A percentile compares a stretch with the other conserved stretches of the same genome.
phyloP scores from a whole-genome alignment of 2,329 filamentous ascomycete genomes.

The Pleomassaria siparia region DNA sequence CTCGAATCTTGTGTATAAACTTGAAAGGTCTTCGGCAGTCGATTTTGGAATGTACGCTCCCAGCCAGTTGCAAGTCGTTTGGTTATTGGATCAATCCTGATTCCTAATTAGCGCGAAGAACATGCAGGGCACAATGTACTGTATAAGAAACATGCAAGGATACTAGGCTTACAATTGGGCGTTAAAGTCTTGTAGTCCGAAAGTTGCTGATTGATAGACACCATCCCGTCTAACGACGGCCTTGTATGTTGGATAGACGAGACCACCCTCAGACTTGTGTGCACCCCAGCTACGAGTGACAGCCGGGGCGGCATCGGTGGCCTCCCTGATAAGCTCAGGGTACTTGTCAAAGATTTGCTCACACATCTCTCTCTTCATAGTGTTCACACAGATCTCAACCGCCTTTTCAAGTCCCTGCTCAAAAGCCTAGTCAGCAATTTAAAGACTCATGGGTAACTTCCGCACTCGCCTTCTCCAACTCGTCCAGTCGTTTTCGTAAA shows the following conservation, averaged over 20 bases:
- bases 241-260: constrained; percentile 57
- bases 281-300: constrained; percentile 42
- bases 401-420: constrained; percentile 42
- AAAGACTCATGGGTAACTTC: background rate
- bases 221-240: constrained; percentile 57
- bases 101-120: background rate
- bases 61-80: constrained; percentile 46
- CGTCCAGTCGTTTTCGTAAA: constrained; percentile 42
- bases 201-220: constrained; percentile 42
- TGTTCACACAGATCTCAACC: constrained; percentile 42
- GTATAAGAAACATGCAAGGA: background rate
- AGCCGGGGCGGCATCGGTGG: constrained; percentile 38
- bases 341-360: constrained; percentile 53
- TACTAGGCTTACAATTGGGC: constrained; percentile 35
- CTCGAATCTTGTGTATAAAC: constrained; percentile 37
- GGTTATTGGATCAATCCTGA: constrained; percentile 40
- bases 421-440: background rate
- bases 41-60: constrained; percentile 48
- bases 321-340: constrained; percentile 42
- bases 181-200: constrained; percentile 47
- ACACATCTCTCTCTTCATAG: constrained; percentile 45
- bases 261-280: constrained; percentile 48
- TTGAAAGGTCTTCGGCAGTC: constrained; percentile 45
- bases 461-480: constrained; percentile 42
- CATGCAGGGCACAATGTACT: background rate